Evolutionary conservation across 192 early-diverging fungal genomes (phyloP), one percentile per base, ranked within the genome.

Genomic region (Coemansia sp.): DNA sequence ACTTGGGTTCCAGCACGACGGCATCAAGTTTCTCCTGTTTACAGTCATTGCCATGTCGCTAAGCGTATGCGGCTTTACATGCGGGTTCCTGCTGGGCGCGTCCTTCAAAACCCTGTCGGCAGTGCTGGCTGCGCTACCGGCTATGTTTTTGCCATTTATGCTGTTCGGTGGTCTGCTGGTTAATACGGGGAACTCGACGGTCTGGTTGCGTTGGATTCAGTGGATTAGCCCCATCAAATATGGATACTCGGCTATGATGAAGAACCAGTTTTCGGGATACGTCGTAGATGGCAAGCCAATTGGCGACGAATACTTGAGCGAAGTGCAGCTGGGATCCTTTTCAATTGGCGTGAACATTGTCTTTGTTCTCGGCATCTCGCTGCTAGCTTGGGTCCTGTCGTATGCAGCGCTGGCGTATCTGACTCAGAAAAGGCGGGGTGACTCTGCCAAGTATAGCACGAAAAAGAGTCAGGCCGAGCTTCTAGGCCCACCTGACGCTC

Each of bases 141-240:
- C 70, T 59, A 64, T 85, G 39, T 72, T 88, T 13, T 43, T 88
- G 57, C 87, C 87, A 5, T 70, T 86, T 26, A 73, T 85, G 74
- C 66, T 86, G 37, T 81, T 86, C 67, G 75, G 76, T 31, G 87
- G 87, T 7, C 83, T 89, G 43, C 76, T 89, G 31, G 84, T 89
- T 51, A 89, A 89, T 62, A 74, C 74, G 5, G 79, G 71, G n/a
- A 81, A 77, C 38, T 85, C 86, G 14, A 83, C 87, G 0, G 82
- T 68, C 1, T 88, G 75, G 73, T 58, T 88, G 39, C 69, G 74
- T 20, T 86, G 81, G 84, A 46, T 79, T 37, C 76, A 85, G 60
- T 83, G 77, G 77, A 43, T 71, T 34, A 74, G 76, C 20, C 87
- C 87, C 18, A 79, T 86, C 69, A 88, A 88, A 62, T 88, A 86